Base-by-base conservation (phyloP, 805 yeast species). In the Wickerhamomyces tratensis region DNA sequence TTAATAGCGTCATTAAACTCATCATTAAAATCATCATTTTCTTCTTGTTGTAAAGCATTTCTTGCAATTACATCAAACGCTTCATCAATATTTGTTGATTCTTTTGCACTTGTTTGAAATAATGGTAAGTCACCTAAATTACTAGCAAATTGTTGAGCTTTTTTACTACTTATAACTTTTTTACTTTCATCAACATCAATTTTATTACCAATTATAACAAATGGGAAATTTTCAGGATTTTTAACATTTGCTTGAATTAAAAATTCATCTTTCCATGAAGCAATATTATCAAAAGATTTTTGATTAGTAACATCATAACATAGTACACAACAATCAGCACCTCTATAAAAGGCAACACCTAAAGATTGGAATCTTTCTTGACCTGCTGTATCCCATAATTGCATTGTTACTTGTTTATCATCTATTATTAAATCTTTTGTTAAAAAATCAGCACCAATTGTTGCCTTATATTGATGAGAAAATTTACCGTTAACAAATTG, bases 321-420 rank as follows among this genome's bases (percentile, higher is more conserved):
- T 46, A 91, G 72, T 9, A 91, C 96, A 66, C 98, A 93, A 65
- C 98, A 93, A 63, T 93, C 98, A 1, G 98, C 96, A 34, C 98
- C 98, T 55, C 98, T 73, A 63, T 93, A 91, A 62, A 91, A 91
- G 0, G 98, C 98, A 37, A 91, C 97, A 13, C 98, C 98, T 47
- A 91, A 70, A 45, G 94, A 82, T 65, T 93, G 98, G 72, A 91
- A 91, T 56, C 98, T 75, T 64, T 91, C 98, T 68, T 91, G 98
- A 34, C 98, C 98, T 7, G 98, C 98, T 37, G 98, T 91, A 59
- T 91, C 98, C 98, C 98, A 91, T 43, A 93, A 83, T 65, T 85
- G 91, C 65, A 68, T 63, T 6, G 72, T 68, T 13, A 69, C 73
- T 12, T 65, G 54, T 45, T 59, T 57, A 62, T 83, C 93, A 61